Conservation (phyloP, 2,329 filamentous ascomycete genomes). For the Didymella pinodella region DNA sequence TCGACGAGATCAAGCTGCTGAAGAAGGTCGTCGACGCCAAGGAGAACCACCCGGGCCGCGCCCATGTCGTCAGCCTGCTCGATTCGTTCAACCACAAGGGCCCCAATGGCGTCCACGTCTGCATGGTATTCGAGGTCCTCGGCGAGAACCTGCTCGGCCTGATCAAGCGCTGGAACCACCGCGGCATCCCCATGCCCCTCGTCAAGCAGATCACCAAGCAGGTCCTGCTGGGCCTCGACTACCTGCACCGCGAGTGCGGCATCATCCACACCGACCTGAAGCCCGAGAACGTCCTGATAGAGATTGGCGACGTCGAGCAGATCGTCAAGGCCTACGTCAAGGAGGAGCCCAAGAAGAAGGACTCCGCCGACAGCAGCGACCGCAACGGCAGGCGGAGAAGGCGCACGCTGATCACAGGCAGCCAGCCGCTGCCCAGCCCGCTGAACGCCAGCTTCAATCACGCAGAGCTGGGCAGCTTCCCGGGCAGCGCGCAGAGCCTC, state of each 20-base stretch:
- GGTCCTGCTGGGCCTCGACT: constrained; percentile 92
- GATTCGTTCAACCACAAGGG: constrained; percentile 98
- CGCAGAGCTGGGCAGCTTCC: constrained; percentile 70
- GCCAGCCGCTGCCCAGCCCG: constrained; percentile 92
- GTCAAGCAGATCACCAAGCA: constrained; percentile 99
- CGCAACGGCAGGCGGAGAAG: constrained; percentile 88
- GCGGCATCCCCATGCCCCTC: constrained; percentile 93
- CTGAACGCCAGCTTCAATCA: constrained; percentile 91
- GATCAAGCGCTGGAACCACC: constrained; percentile 98
- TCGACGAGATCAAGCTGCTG: constrained; percentile 98
- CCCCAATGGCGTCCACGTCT: constrained; percentile 94
- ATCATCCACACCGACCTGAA: constrained; percentile 99
- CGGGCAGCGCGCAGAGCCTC: constrained; percentile 72
- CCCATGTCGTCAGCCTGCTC: constrained; percentile 93
- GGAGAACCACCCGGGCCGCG: constrained; percentile 89
- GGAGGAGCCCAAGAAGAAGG: constrained; percentile 69
- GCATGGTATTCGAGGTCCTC: constrained; percentile 98
- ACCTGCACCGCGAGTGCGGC: constrained; percentile 95
- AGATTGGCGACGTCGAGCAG: constrained; percentile 98
- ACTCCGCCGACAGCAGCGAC: constrained; percentile 88
- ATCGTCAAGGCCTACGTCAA: constrained; percentile 97
- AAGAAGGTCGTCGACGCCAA: constrained; percentile 97
- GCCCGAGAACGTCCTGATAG: constrained; percentile 97
- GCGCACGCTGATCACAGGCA: constrained; percentile 94
- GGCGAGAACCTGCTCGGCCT: constrained; percentile 93